Evolutionary conservation across 441 rosid species (phyloP).

Genomic region (Jatropha podagrica): DNA sequence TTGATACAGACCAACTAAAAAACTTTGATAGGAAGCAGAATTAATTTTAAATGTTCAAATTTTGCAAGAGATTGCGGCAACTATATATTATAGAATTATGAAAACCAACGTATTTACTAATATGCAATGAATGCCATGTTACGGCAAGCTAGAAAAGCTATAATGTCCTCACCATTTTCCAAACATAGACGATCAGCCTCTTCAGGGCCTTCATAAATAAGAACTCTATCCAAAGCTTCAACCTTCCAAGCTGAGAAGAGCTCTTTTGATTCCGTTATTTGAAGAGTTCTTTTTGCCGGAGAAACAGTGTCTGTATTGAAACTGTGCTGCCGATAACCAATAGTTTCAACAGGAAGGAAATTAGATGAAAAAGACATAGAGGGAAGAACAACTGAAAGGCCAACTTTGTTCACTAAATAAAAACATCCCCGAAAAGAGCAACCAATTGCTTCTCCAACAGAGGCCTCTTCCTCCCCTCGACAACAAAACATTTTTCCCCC

Average conservation of each 20-base stretch:
- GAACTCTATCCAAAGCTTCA: slow-evolving; percentile 86
- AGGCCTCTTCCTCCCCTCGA: slow-evolving; percentile 46
- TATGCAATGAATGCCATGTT: slow-evolving; percentile 18
- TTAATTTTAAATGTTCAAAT: background rate
- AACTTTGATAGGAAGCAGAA: background rate
- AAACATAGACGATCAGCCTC: slow-evolving; percentile 78
- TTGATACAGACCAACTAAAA: background rate
- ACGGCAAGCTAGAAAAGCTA: slow-evolving; percentile 12
- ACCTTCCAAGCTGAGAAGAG: slow-evolving; percentile 67
- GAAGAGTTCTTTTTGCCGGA: slow-evolving; percentile 32
- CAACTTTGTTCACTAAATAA: slow-evolving; percentile 78
- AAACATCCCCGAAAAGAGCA: slow-evolving; percentile 84
- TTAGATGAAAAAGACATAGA: slow-evolving; percentile 59
- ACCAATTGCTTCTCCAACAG: slow-evolving; percentile 71
- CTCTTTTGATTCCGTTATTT: slow-evolving; percentile 36
- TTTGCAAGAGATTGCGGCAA: slow-evolving; percentile 17
- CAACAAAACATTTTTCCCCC: slow-evolving; percentile 28
- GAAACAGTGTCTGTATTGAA: slow-evolving; percentile 27
- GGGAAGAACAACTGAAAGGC: slow-evolving; percentile 92
- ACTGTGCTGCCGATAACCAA: slow-evolving; percentile 54
- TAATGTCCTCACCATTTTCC: slow-evolving; percentile 75
- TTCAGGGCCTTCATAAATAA: slow-evolving; percentile 85
- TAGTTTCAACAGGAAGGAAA: slow-evolving; percentile 52
- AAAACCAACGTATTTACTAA: slow-evolving; percentile 12
- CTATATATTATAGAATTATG: slow-evolving; percentile 6